Evolutionary conservation across 371 early-diverging fungal genomes (phyloP).

Genomic region (Mucor mucedo): DNA sequence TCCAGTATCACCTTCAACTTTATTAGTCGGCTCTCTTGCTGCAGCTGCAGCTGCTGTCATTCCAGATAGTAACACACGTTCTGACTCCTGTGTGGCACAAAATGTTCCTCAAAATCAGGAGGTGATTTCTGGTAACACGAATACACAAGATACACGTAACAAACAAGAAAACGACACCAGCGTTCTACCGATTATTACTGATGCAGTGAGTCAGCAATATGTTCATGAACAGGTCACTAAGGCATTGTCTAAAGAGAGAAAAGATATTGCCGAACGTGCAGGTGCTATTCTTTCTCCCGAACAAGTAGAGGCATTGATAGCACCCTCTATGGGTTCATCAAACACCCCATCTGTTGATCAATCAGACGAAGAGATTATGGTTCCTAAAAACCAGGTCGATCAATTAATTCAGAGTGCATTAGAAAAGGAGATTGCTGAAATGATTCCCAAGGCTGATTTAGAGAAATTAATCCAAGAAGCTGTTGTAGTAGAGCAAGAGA

Average conservation of each 20-base stretch:
- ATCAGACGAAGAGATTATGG: neutral
- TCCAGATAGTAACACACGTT: conserved; percentile 3
- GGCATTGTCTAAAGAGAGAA: conserved; percentile 18
- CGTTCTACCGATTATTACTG: neutral
- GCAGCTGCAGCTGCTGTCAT: neutral
- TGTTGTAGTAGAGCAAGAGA: neutral
- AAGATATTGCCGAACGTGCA: conserved; percentile 19
- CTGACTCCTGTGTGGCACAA: conserved; percentile 13
- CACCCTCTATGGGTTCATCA: neutral
- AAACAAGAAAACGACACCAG: neutral
- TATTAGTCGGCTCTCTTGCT: conserved; percentile 1
- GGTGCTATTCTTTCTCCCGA: conserved; percentile 22
- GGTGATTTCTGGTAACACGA: neutral
- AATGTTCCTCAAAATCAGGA: neutral
- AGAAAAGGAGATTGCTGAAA: neutral
- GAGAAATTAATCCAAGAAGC: conserved; percentile 1
- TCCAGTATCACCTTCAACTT: neutral
- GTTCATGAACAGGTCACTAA: conserved; percentile 14
- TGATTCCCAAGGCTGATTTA: conserved; percentile 16
- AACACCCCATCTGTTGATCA: neutral
- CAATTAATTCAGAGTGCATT: conserved; percentile 11
- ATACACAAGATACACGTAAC: neutral
- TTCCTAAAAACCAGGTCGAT: neutral
- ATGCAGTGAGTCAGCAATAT: neutral
- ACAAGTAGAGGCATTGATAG: conserved; percentile 16